Evolutionary conservation across 352 stramenopile genomes (phyloP).

Genomic region (Phytopythium kandeliae): DNA sequence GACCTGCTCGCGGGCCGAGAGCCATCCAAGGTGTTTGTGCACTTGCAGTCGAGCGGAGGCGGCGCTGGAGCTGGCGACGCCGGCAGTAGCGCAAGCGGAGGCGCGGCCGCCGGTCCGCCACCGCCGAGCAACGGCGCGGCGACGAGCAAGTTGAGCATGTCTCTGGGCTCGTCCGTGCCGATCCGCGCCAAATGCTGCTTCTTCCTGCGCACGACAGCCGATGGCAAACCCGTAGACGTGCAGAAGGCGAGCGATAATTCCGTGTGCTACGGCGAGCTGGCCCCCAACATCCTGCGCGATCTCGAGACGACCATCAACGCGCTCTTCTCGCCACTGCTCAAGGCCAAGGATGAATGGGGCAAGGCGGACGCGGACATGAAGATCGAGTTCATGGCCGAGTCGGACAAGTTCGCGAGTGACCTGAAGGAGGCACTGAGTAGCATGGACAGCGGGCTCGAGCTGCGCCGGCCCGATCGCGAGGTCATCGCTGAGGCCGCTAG

Average conservation of each 20-base stretch:
- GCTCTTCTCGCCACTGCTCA: conserved; percentile 91
- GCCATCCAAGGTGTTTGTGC: conserved; percentile 70
- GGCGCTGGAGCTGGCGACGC: neutral
- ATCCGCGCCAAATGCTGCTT: conserved; percentile 83
- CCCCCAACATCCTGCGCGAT: conserved; percentile 75
- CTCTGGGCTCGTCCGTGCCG: conserved; percentile 56
- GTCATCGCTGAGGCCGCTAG: conserved; percentile 53
- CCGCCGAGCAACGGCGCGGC: conserved; percentile 17
- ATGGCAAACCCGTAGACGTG: conserved; percentile 69
- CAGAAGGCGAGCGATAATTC: conserved; percentile 73
- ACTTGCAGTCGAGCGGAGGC: conserved; percentile 35
- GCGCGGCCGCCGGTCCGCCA: neutral
- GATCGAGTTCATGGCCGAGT: conserved; percentile 92
- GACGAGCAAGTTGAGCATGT: conserved; percentile 58
- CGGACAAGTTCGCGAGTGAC: conserved; percentile 92
- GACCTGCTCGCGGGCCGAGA: conserved; percentile 72
- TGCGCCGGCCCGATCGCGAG: conserved; percentile 84
- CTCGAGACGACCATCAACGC: conserved; percentile 74
- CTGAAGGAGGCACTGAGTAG: conserved; percentile 94
- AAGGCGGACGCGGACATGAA: conserved; percentile 92
- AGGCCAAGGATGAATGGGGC: conserved; percentile 93
- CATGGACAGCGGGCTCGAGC: conserved; percentile 93
- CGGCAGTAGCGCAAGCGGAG: neutral
- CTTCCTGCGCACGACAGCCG: conserved; percentile 62
- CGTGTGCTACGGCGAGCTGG: conserved; percentile 82